Base-by-base conservation (phyloP, 2,329 filamentous ascomycete species). In the Colletotrichum horii region DNA sequence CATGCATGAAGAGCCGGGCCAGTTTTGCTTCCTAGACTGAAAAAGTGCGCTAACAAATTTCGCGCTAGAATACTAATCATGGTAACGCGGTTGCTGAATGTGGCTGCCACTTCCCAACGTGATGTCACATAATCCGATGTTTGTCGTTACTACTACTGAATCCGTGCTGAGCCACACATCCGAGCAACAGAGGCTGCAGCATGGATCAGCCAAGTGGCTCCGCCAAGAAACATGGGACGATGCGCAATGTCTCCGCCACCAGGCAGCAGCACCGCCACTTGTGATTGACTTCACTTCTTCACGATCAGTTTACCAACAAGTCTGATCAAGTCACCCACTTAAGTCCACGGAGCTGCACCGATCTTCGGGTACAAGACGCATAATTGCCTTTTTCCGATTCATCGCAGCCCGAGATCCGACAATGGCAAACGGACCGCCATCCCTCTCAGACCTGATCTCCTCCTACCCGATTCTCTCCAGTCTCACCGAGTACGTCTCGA, bases 381-480 rank as follows among this genome's bases (percentile, higher is more conserved):
- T 7, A 12, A 3, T 52, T 0, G 8, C 3, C 6, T 22, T 3
- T 0, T 22, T 8, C 14, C 43, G 2, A 14, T 12, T 52, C n/a
- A 22, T 22, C 43, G 43, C 43, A 52, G n/a, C 2, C 36, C 16
- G 36, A 43, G 2, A 43, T 24, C 6, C 15, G 0, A 19, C 4
- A 12, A 75, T 70, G 68, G n/a, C 43, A 11, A 2, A 26, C 24
- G 12, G n/a, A 14, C 8, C 34, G 3, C 32, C 48, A 6, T 48
- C 64, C 16, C 16, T 72, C 7, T 15, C 48, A 4, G 14, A 55
- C 4, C 71, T 74, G n/a, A 32, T 62, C 28, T 66, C 68, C 11
- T 66, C 34, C 6, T 78, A 72, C 32, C 70, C 70, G 5, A 71
- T 76, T 22, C 55, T 76, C 2, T 43, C 34, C n/a, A 68, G 52